phyloP scores from a whole-genome alignment of 768 basidiomycete species.

The Phanerodontia chrysosporium region DNA sequence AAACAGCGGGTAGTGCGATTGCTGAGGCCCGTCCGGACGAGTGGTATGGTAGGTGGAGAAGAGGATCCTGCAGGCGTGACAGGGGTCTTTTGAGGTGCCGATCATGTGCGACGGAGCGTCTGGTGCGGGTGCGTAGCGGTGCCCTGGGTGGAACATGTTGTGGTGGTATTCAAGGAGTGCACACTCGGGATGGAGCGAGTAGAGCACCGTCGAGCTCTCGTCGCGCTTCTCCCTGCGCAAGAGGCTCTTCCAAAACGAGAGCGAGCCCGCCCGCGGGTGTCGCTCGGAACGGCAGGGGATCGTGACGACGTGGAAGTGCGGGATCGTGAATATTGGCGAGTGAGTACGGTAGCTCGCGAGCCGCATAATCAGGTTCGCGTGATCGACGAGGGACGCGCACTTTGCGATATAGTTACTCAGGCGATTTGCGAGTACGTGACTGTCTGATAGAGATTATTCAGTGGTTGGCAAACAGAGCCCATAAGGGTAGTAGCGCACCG shows the following conservation, averaged over 20 bases:
- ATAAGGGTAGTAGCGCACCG: not conserved
- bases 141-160: not conserved
- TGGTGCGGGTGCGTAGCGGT: not conserved
- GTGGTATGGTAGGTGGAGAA: not conserved
- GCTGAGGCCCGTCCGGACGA: not conserved
- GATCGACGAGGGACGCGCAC: not conserved
- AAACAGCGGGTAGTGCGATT: not conserved
- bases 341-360: not conserved
- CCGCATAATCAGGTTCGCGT: not conserved
- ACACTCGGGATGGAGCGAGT: not conserved
- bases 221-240: not conserved
- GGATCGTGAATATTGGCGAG: not conserved
- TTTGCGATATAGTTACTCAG: not conserved
- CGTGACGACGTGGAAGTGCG: not conserved
- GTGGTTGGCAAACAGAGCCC: not conserved
- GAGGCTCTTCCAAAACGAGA: not conserved
- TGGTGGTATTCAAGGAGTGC: slow-evolving; percentile 1
- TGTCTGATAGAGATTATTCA: not conserved
- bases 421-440: not conserved
- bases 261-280: not conserved
- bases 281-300: not conserved
- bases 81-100: not conserved
- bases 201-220: not conserved
- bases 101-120: not conserved
- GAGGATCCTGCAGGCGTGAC: not conserved